A percentile compares a stretch with the other conserved stretches of the same genome.
Conservation (phyloP, 306 rosid genomes). For the Oemleria cerasiformis region DNA sequence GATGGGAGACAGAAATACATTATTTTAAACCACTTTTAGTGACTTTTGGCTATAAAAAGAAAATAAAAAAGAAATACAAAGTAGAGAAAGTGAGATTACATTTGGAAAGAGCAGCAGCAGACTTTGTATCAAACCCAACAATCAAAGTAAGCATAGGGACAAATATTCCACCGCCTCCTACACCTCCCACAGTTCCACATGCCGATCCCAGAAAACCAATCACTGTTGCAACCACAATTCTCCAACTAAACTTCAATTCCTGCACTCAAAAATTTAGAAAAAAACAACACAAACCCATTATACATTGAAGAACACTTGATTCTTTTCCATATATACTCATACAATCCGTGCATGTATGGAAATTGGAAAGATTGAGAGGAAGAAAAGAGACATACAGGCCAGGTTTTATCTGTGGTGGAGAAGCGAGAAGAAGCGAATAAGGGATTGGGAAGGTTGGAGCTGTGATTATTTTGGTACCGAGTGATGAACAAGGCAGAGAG, state of each 20-base stretch:
- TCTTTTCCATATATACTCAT: background rate
- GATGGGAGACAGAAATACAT: background rate
- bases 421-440: background rate
- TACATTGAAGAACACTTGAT: background rate
- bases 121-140: conserved; percentile 85
- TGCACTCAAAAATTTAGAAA: conserved; percentile 14
- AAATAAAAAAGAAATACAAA: background rate
- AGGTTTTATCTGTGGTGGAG: conserved; percentile 35
- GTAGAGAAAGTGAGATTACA: conserved; percentile 39
- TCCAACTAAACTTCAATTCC: conserved; percentile 74
- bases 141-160: conserved; percentile 91
- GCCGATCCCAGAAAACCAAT: conserved; percentile 91
- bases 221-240: conserved; percentile 59
- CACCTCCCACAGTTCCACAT: conserved; percentile 93
- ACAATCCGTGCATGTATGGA: too few species aligned
- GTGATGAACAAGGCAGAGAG: conserved; percentile 46
- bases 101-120: conserved; percentile 95
- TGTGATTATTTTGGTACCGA: conserved; percentile 7
- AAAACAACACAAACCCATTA: background rate
- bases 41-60: background rate
- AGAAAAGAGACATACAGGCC: conserved; percentile 59
- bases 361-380: background rate
- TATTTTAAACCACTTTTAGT: background rate
- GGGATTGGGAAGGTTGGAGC: background rate
- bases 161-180: conserved; percentile 95